Evolutionary conservation across 352 stramenopile genomes (phyloP), one percentile per base, ranked within the genome.

Genomic region (Phytophthora niederhauseri): DNA sequence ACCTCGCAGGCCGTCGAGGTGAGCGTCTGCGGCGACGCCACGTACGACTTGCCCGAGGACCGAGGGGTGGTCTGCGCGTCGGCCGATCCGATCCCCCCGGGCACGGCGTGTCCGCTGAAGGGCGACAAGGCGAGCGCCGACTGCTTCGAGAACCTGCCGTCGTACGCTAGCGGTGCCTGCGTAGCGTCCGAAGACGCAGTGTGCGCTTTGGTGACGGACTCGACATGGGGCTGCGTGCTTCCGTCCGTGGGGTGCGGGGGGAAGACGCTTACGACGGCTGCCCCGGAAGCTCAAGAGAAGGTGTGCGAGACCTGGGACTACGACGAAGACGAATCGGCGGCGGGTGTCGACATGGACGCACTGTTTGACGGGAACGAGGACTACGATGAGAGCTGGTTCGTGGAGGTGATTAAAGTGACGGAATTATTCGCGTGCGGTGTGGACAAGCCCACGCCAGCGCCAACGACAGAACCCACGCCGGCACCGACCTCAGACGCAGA

Each of bases 11-110:
- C 56, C n/a, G 8, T 66, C 22, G 61, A 70, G 46, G 68, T 75
- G 19, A 74, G 67, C 19, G 61, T 74, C 11, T 74, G 67, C 31
- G 67, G 67, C 30, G 67, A 74, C 48, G 68, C 68, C 43, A 75
- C 68, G 22, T 75, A 75, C 68, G 57, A 77, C 28, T 59, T 77
- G 38, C 60, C 79, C 0, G 36, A 61, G 3, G 68, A 74, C 30
- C 76, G 78, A 41, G 82, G 82, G 14, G 55, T 70, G 12, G 50
- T 90, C 24, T 94, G 85, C 55, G 73, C 73, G 4, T 87, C 81
- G 20, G 70, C 67, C 3, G 75, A 82, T 11, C 49, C 57, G 14
- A 15, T 66, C n/a, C 66, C 70, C 4, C 24, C 62, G n/a, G 70
- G 70, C 0, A 76, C 74, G 26, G 63, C 70, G 9, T 81, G 70